Conservation (phyloP, 2,329 filamentous ascomycete genomes). For the Mycogone perniciosa region DNA sequence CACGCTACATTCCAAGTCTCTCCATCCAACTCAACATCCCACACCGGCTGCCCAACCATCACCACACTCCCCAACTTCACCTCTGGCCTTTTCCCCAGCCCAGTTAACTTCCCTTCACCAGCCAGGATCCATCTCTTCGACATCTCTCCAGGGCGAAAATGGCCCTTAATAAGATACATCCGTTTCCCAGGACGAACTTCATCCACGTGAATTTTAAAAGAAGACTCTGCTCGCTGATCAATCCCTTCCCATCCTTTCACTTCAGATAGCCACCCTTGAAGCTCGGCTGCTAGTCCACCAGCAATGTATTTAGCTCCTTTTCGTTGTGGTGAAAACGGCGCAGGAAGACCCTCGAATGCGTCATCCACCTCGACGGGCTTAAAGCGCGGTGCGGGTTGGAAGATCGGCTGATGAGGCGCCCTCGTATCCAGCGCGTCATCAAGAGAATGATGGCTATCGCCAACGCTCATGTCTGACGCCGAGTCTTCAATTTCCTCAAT, state of each 20-base stretch:
- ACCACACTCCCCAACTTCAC: constrained; percentile 27
- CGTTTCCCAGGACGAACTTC: constrained; percentile 25
- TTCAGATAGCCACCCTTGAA: constrained; percentile 37
- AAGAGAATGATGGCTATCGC: not conserved
- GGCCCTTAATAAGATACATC: constrained; percentile 30
- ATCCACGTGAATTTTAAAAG: constrained; percentile 24
- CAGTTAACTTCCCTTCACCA: constrained; percentile 32
- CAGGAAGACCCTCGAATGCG: constrained; percentile 18
- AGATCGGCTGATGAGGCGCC: constrained; percentile 29
- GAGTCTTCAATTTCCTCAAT: not conserved
- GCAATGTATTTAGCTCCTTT: constrained; percentile 30
- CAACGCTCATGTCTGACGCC: not conserved
- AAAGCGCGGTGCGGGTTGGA: constrained; percentile 35
- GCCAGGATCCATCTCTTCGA: constrained; percentile 28
- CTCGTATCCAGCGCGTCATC: not conserved
- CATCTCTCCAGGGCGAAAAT: not conserved
- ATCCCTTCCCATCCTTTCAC: constrained; percentile 29
- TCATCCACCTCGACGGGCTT: constrained; percentile 25
- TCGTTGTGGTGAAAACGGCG: constrained; percentile 31
- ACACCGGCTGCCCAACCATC: constrained; percentile 30
- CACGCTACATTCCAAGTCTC: constrained; percentile 33
- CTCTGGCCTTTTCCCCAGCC: constrained; percentile 25
- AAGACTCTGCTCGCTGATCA: constrained; percentile 11
- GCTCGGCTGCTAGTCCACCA: constrained; percentile 32
- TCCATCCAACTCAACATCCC: constrained; percentile 32